Conservation (phyloP, 106 monocot species). For the Dioscorea dumetorum region DNA sequence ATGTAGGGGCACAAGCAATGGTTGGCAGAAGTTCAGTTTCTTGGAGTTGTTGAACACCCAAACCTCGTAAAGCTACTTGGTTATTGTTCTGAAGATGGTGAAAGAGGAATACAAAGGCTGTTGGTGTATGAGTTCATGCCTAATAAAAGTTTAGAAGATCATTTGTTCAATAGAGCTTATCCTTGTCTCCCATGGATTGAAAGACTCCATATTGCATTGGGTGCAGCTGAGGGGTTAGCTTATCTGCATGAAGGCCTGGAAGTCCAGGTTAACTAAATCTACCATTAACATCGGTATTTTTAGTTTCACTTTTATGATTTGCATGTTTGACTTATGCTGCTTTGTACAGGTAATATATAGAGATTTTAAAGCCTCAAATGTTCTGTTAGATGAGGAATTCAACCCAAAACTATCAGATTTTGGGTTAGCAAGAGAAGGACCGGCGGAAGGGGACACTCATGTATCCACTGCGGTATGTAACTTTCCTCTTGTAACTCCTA, state of each 20-base stretch:
- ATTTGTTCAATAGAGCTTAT: conserved; percentile 55
- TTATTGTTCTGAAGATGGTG: conserved; percentile 69
- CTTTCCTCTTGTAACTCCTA: background rate
- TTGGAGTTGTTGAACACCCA: conserved; percentile 69
- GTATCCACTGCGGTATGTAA: conserved; percentile 75
- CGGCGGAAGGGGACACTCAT: conserved; percentile 58
- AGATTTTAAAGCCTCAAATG: conserved; percentile 82
- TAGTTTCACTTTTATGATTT: background rate
- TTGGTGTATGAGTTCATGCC: conserved; percentile 71
- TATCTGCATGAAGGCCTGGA: conserved; percentile 82
- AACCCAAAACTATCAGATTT: conserved; percentile 81
- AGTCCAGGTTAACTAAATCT: conserved; percentile 35
- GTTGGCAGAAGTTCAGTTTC: conserved; percentile 83
- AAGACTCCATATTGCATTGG: conserved; percentile 58
- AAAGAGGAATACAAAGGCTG: conserved; percentile 51
- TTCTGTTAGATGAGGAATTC: conserved; percentile 59
- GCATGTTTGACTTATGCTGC: background rate
- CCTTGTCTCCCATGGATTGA: conserved; percentile 43
- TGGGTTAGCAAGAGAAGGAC: conserved; percentile 83
- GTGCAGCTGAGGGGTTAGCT: conserved; percentile 56
- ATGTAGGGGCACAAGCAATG: conserved; percentile 79
- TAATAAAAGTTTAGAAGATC: conserved; percentile 73
- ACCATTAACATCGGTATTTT: background rate
- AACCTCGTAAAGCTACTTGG: conserved; percentile 86
- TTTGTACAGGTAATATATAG: conserved; percentile 66